Conservation (phyloP, 805 yeast genomes). For the Yueomyces sinensis region DNA sequence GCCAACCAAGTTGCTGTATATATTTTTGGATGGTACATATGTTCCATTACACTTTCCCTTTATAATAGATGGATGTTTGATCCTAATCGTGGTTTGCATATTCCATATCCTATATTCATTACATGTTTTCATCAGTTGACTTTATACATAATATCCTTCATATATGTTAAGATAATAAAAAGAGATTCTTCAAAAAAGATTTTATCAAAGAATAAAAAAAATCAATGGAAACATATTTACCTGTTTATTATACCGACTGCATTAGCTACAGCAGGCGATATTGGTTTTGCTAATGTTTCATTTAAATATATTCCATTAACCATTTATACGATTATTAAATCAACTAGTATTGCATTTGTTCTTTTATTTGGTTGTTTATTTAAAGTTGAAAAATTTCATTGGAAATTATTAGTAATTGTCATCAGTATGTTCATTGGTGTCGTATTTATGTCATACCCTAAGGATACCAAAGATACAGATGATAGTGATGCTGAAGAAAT, state of each 20-base stretch:
- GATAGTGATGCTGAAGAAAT: slow-evolving; percentile 5
- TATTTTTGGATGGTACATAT: slow-evolving; percentile 50
- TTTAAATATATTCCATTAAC: slow-evolving; percentile 67
- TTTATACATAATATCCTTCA: slow-evolving; percentile 37
- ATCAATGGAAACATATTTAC: slow-evolving; percentile 29
- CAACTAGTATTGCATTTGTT: slow-evolving; percentile 80
- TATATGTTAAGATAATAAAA: slow-evolving; percentile 23
- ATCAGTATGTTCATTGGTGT: slow-evolving; percentile 74
- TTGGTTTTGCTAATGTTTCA: slow-evolving; percentile 83
- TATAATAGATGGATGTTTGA: slow-evolving; percentile 99
- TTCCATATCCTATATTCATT: slow-evolving; percentile 72
- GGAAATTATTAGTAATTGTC: slow-evolving; percentile 58
- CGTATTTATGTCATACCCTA: slow-evolving; percentile 64
- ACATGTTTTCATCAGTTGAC: slow-evolving; percentile 79
- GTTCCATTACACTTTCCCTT: slow-evolving; percentile 55
- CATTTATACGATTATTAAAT: slow-evolving; percentile 86
- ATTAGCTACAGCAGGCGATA: slow-evolving; percentile 80
- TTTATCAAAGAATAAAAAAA: not conserved
- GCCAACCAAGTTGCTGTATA: slow-evolving; percentile 1
- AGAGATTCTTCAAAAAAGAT: not conserved
- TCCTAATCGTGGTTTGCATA: slow-evolving; percentile 45
- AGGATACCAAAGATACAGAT: slow-evolving; percentile 9
- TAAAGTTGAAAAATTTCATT: slow-evolving; percentile 59
- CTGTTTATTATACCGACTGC: slow-evolving; percentile 70
- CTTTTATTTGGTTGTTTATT: slow-evolving; percentile 76